A percentile compares a stretch with the other conserved stretches of the same genome.
phyloP scores from a whole-genome alignment of 202 grass and related monocot genomes.

The Zizania palustris region DNA sequence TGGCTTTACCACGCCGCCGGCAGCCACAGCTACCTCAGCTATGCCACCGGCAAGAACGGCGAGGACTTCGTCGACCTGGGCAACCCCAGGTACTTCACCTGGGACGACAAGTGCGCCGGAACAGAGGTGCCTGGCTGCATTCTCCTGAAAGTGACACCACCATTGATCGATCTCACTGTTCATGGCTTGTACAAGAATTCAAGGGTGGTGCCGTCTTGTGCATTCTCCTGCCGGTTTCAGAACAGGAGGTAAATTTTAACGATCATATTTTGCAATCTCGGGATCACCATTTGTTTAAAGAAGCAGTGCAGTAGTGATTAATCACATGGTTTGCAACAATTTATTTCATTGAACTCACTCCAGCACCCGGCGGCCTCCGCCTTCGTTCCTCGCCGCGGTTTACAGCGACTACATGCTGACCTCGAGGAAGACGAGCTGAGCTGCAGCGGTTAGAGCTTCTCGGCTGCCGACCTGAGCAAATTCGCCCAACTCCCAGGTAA shows the following conservation, averaged over 20 bases:
- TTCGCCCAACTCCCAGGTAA: conserved; percentile 77
- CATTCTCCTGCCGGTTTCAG: conserved; percentile 56
- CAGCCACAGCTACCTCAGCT: conserved; percentile 60
- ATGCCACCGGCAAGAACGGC: conserved; percentile 55
- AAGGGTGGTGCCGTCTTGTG: conserved; percentile 58
- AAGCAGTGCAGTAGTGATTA: not conserved
- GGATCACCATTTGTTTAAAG: not conserved
- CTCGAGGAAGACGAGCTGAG: conserved; percentile 50
- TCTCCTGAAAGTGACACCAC: not conserved
- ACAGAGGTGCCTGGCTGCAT: conserved; percentile 35
- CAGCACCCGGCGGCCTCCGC: conserved; percentile 68
- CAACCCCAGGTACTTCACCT: conserved; percentile 68
- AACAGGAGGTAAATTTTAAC: conserved; percentile 38
- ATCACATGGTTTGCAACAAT: not conserved
- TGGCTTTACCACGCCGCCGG: conserved; percentile 80
- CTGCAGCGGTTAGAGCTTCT: conserved; percentile 56
- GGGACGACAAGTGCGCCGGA: conserved; percentile 77
- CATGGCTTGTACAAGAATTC: not conserved
- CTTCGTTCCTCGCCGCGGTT: conserved; percentile 66
- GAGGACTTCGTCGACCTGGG: conserved; percentile 50
- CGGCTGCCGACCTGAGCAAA: conserved; percentile 54
- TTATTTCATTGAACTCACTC: conserved; percentile 63
- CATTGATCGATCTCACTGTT: not conserved
- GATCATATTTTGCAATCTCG: not conserved
- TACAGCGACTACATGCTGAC: conserved; percentile 75